phyloP scores from a whole-genome alignment of 352 stramenopile species.

The Peronospora destructor region DNA sequence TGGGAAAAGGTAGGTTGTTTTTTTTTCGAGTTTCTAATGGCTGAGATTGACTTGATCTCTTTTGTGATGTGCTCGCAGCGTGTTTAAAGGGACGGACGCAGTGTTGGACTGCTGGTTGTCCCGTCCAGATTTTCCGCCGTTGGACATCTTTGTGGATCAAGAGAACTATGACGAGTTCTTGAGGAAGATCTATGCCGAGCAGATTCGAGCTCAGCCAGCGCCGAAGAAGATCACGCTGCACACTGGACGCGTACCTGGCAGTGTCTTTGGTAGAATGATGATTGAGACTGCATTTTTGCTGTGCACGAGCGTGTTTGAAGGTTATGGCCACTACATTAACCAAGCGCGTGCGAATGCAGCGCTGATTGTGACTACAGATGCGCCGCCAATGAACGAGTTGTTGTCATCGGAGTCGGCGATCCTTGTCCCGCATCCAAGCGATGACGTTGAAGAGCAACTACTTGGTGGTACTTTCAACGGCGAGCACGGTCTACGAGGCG shows the following conservation, averaged over 20 bases:
- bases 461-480: conserved; percentile 31
- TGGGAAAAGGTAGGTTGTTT: conserved; percentile 25
- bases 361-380: conserved; percentile 46
- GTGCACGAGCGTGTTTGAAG: conserved; percentile 47
- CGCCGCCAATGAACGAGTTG: conserved; percentile 56
- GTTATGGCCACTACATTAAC: conserved; percentile 70
- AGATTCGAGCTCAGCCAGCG: conserved; percentile 11
- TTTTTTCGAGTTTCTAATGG: conserved; percentile 1
- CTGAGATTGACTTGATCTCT: conserved; percentile 3
- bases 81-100: conserved; percentile 34
- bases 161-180: conserved; percentile 30
- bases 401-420: conserved; percentile 35
- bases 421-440: conserved; percentile 24
- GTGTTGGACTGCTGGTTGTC: conserved; percentile 49
- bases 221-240: conserved; percentile 30
- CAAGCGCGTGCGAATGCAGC: conserved; percentile 42
- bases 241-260: conserved; percentile 23
- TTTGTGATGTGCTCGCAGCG: conserved; percentile 16
- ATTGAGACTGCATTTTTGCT: conserved; percentile 39
- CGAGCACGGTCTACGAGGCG: conserved; percentile 28
- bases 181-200: conserved; percentile 21
- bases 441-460: conserved; percentile 27
- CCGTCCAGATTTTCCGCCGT: conserved; percentile 32
- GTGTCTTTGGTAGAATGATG: conserved; percentile 39
- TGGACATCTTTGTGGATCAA: conserved; percentile 40